phyloP scores from a whole-genome alignment of 2,329 filamentous ascomycete genomes.

The Akanthomyces lecanii region DNA sequence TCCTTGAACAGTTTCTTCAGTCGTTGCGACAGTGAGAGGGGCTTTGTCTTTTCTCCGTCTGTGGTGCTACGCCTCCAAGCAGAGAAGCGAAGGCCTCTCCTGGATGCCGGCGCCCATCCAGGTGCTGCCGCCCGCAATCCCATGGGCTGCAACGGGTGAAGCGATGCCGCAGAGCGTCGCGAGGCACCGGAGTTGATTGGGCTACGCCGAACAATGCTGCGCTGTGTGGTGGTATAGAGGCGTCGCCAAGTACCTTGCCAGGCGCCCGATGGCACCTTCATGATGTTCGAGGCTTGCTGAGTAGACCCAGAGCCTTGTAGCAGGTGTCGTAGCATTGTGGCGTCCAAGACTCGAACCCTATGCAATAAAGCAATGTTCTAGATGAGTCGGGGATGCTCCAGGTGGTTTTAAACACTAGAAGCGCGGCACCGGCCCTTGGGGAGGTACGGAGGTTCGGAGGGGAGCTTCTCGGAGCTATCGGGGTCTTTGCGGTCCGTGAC shows the following conservation, averaged over 20 bases:
- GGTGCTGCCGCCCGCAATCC: not conserved
- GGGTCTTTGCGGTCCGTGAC: constrained; percentile 1
- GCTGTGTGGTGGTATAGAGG: constrained; percentile 5
- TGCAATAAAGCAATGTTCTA: not conserved
- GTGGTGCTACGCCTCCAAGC: constrained; percentile 28
- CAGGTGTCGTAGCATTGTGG: constrained; percentile 9
- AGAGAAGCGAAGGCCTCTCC: constrained; percentile 34
- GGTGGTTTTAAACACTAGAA: not conserved
- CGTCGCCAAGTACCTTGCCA: constrained; percentile 14
- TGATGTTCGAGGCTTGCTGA: not conserved
- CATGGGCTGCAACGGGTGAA: not conserved
- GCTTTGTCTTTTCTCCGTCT: constrained; percentile 23
- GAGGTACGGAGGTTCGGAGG: not conserved
- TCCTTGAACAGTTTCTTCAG: constrained; percentile 83
- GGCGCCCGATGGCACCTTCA: constrained; percentile 5
- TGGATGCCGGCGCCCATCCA: constrained; percentile 1
- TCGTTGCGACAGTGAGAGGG: constrained; percentile 59
- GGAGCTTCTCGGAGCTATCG: constrained; percentile 17
- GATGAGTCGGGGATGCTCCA: not conserved
- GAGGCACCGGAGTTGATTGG: not conserved
- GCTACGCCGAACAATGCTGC: not conserved
- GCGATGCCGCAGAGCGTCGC: not conserved
- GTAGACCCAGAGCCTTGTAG: not conserved
- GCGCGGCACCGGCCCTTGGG: not conserved
- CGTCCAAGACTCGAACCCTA: too few relatives aligned